phyloP scores from a whole-genome alignment of 768 basidiomycete genomes.

The Auricularia cornea region DNA sequence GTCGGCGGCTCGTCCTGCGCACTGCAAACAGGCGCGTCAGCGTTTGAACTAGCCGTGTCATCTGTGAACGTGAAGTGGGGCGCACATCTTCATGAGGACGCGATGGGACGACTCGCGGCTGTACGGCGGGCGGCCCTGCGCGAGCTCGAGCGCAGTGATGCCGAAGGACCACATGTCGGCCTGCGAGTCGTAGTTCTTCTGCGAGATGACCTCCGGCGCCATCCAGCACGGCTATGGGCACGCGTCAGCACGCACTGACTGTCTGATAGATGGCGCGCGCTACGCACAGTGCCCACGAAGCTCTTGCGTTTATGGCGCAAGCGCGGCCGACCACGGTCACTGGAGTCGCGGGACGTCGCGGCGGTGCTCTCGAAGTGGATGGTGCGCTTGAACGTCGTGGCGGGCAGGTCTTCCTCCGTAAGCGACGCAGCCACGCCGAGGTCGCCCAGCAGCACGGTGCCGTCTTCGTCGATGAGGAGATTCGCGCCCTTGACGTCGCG shows the following conservation, averaged over 20 bases:
- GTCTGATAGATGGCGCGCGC: neutral
- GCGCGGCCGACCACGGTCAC: conserved; percentile 32
- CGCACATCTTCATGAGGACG: conserved; percentile 68
- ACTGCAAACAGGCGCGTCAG: conserved; percentile 24
- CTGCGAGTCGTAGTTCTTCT: conserved; percentile 72
- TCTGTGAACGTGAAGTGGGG: neutral
- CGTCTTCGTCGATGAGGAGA: conserved; percentile 82
- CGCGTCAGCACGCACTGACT: neutral
- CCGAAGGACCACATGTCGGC: conserved; percentile 97
- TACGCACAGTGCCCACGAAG: conserved; percentile 81
- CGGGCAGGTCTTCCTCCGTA: conserved; percentile 44
- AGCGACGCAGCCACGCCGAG: conserved; percentile 87
- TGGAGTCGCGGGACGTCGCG: conserved; percentile 5
- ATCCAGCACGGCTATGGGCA: conserved; percentile 77
- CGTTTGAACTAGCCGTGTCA: conserved; percentile 4
- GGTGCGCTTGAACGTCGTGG: conserved; percentile 19
- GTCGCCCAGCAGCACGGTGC: conserved; percentile 85
- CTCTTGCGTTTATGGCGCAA: conserved; percentile 56
- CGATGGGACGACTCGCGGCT: conserved; percentile 65
- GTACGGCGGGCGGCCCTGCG: conserved; percentile 81
- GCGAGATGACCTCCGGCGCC: conserved; percentile 89
- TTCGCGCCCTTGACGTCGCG: conserved; percentile 94
- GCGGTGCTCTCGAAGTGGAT: conserved; percentile 26
- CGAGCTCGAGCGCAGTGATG: conserved; percentile 86
- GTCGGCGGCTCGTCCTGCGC: conserved; percentile 73